Base-by-base conservation (phyloP, 768 basidiomycete species). In the Hemileccinum impolitum region DNA sequence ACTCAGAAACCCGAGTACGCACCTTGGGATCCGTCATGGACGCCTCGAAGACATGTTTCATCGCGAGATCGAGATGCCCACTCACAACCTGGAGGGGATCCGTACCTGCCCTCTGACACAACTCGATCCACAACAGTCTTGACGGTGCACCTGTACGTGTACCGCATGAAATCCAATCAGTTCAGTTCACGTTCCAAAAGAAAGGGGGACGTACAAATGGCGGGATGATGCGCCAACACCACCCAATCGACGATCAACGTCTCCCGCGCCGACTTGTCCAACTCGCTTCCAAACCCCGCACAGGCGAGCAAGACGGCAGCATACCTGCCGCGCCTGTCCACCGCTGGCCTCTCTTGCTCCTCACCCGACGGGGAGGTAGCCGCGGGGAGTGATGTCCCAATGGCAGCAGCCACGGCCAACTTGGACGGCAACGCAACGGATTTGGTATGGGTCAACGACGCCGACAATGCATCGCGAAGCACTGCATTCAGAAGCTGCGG, bases 171-270 rank as follows among this genome's bases (percentile, higher is more conserved):
- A 30, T 36, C 39, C 48, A n/a, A 39, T 17, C 19, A n/a, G n/a
- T n/a, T n/a, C 14, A 11, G 12, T 26, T 6, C n/a, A n/a, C n/a
- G 19, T 25, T 14, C 17, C 23, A 6, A 23, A 3, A 6, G 23
- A 3, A 19, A 17, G 15, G 4, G 6, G 6, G 9, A 46, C 84
- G 54, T 44, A 88, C 87, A 73, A 41, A 82, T 72, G 37, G 70
- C 68, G 7, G 79, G 75, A 68, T 94, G 92, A 63, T 95, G 90
- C 1, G 81, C 81, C 31, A 94, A 60, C 15, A 91, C 74, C 13
- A 92, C 54, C 43, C 80, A 68, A 21, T 86, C 71, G 1, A 77
- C 70, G 15, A 88, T 56, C 21, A 79, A 50, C 3, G 66, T 60
- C 54, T 84, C 81, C 44, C 74, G 68, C 9, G 72, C 47, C 1